Evolutionary conservation across 1,284 basidiomycete species (phyloP), one percentile per base, ranked within the genome.

Genomic region (Waitea zeae): DNA sequence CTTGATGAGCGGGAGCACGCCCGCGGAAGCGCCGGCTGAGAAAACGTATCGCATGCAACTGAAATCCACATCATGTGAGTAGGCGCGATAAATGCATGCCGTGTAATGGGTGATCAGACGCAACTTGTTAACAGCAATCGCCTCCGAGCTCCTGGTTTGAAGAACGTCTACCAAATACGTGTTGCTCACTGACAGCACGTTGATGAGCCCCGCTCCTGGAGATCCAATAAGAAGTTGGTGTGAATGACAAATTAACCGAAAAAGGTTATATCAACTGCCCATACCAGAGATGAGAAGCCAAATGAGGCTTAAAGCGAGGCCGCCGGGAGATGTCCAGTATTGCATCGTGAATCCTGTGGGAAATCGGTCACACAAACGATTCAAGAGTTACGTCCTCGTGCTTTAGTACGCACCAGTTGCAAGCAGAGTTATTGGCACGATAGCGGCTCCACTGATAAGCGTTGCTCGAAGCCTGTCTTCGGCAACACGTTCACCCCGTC

Each of bases 391-490:
- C n/a, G 24, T n/a, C 24, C n/a, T 26, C 24, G 9, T 26, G 24
- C 9, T 9, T 26, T 26, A 9, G n/a, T n/a, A 26, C 24, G n/a
- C n/a, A 26, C 24, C 24, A 17, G 29, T 17, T 7, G 19, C 40
- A 24, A 47, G 26, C 1, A 47, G 38, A 3, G 49, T 44, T 1
- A 43, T 13, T 0, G 58, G 57, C 34, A 53, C 39, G 27, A 57
- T 19, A 4, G 54, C 6, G 0, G 38, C 49, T 0, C 46, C 40
- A 6, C 50, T 53, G 14, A 52, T 27, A 5, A 59, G 37, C 0
- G 48, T 49, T 1, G 57, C 51, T 12, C 44, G 40, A 12, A 62
- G 42, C 3, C 59, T 41, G 42, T 62, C 59, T 39, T 62, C 59
- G 1, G 59, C 54, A 5, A 36, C 40, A 36, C 6, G 31, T 28